Evolutionary conservation across 2,329 filamentous ascomycete species (phyloP).

Genomic region (Diaporthe ilicicola): DNA sequence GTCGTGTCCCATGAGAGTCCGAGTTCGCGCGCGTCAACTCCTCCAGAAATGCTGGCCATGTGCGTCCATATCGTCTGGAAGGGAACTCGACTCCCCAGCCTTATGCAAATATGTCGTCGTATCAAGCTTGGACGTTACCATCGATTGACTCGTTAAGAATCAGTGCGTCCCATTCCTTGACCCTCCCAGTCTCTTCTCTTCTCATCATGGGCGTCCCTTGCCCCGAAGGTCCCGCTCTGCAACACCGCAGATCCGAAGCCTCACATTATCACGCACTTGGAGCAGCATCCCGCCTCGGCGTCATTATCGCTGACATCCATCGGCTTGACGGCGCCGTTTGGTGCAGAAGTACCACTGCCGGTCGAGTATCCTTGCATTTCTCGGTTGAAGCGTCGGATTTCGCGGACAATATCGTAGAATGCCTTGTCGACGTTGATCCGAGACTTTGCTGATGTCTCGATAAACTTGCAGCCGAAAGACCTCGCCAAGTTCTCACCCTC

Average conservation of each 20-base stretch:
- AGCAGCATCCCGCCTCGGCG: constrained; percentile 79
- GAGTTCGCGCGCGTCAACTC: constrained; percentile 31
- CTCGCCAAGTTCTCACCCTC: constrained; percentile 89
- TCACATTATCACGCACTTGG: constrained; percentile 90
- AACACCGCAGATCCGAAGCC: constrained; percentile 19
- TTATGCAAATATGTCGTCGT: constrained; percentile 35
- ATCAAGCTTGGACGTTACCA: constrained; percentile 31
- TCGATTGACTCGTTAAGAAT: constrained; percentile 19
- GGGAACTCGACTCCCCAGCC: constrained; percentile 30
- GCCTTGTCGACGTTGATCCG: constrained; percentile 98
- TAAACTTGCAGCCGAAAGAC: constrained; percentile 96
- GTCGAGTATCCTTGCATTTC: constrained; percentile 91
- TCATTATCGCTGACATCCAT: constrained; percentile 80
- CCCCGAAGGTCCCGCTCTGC: constrained; percentile 11
- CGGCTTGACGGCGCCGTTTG: constrained; percentile 71
- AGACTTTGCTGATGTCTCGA: constrained; percentile 98
- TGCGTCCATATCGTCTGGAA: constrained; percentile 32
- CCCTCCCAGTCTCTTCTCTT: constrained; percentile 10
- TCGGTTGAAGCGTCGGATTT: constrained; percentile 98
- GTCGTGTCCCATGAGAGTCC: constrained; percentile 33
- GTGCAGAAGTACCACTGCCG: constrained; percentile 70
- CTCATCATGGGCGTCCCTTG: not conserved
- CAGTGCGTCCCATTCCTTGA: constrained; percentile 14
- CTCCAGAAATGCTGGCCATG: constrained; percentile 34
- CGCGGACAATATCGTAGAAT: constrained; percentile 97